Percentiles rank a stretch among this genome's conserved stretches.
Conservation (phyloP, 2,329 filamentous ascomycete species). For the Berkeleyomyces basicola region DNA sequence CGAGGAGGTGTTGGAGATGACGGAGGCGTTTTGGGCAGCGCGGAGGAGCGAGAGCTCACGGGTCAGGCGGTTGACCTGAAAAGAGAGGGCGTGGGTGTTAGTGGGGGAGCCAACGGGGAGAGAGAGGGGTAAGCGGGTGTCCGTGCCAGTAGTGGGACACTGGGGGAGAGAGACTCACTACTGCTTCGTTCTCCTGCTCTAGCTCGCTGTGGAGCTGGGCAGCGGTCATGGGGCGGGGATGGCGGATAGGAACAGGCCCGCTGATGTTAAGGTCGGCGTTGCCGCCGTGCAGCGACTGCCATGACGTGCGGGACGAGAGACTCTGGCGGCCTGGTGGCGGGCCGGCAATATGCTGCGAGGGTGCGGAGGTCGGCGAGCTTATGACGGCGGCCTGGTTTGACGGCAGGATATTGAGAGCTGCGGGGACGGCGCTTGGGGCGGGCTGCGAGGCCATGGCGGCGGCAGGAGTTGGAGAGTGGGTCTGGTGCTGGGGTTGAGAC, state of each 20-base stretch:
- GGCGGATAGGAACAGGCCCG: slow-evolving; percentile 59
- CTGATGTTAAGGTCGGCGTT: slow-evolving; percentile 17
- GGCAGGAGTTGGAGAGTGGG: neutral
- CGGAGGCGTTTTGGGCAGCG: slow-evolving; percentile 48
- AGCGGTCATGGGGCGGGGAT: slow-evolving; percentile 73
- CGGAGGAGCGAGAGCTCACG: slow-evolving; percentile 78
- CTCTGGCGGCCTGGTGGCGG: slow-evolving; percentile 17
- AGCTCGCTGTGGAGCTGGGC: slow-evolving; percentile 78
- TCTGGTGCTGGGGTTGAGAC: slow-evolving; percentile 26
- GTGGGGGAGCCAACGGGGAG: neutral
- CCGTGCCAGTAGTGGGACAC: no score
- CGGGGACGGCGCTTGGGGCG: slow-evolving; percentile 13
- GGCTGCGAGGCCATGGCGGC: slow-evolving; percentile 27
- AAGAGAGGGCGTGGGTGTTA: neutral
- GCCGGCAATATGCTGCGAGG: slow-evolving; percentile 16
- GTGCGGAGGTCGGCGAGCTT: slow-evolving; percentile 20
- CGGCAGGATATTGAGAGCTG: slow-evolving; percentile 37
- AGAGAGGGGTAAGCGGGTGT: no score
- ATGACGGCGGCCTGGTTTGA: slow-evolving; percentile 36
- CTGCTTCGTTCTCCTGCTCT: slow-evolving; percentile 88
- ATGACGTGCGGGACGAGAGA: slow-evolving; percentile 10
- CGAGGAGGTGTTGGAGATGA: slow-evolving; percentile 48
- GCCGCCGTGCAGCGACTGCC: slow-evolving; percentile 6
- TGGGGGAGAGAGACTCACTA: slow-evolving; percentile 38
- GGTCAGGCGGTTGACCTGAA: slow-evolving; percentile 76